Evolutionary conservation across 2,329 filamentous ascomycete genomes (phyloP).

Genomic region (Cercospora canescens): DNA sequence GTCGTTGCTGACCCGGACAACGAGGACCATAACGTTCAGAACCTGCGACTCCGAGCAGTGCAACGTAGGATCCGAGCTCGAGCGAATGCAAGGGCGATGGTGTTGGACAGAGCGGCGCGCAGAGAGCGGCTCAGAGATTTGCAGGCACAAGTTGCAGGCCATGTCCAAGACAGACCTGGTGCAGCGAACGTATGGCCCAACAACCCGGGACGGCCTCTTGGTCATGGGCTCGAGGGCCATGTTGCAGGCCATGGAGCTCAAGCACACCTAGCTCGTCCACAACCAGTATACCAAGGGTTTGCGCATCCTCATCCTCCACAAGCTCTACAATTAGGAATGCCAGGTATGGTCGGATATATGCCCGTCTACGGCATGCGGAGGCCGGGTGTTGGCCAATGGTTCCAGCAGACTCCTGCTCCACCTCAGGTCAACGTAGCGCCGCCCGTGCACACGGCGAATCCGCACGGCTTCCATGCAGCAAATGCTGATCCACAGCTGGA

Average conservation of each 20-base stretch:
- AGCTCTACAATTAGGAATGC: background rate
- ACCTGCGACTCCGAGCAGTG: background rate
- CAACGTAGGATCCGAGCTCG: background rate
- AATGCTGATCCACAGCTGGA: background rate
- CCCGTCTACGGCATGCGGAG: background rate
- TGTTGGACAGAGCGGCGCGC: background rate
- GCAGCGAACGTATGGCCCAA: background rate
- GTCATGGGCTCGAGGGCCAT: constrained; percentile 13
- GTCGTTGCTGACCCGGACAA: constrained; percentile 16
- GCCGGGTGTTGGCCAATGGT: background rate
- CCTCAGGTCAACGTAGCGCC: background rate
- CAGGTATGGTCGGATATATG: constrained; percentile 3
- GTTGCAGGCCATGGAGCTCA: constrained; percentile 10
- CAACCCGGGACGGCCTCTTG: background rate
- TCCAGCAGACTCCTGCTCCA: background rate
- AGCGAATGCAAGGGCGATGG: background rate
- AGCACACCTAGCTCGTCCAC: constrained; percentile 12
- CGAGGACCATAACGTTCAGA: constrained; percentile 1
- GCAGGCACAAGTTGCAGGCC: background rate
- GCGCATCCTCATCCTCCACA: constrained; percentile 8
- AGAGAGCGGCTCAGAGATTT: background rate
- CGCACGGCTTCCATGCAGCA: background rate
- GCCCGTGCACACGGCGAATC: too few species aligned
- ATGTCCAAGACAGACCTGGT: background rate
- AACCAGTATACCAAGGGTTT: constrained; percentile 9